phyloP scores from a whole-genome alignment of 139 green algal genomes.

The Edaphochlamys debaryana region DNA sequence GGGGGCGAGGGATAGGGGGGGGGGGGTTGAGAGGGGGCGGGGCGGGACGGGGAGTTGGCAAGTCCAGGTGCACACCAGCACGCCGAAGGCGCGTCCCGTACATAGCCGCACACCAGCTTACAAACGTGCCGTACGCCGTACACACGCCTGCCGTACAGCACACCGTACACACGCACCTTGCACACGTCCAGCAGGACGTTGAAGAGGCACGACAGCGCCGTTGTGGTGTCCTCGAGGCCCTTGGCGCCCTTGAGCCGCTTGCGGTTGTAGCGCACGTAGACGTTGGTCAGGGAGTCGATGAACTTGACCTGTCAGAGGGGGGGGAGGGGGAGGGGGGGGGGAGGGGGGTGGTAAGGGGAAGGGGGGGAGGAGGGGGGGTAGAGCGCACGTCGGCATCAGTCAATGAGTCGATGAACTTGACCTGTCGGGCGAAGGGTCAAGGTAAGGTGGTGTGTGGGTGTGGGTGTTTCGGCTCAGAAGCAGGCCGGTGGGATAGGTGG shows the following conservation, averaged over 20 bases:
- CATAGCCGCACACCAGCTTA: neutral
- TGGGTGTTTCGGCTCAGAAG: no score
- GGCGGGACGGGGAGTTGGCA: no score
- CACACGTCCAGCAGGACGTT: slow-evolving; percentile 90
- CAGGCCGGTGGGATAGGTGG: no score
- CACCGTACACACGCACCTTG: slow-evolving; percentile 68
- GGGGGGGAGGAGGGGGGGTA: slow-evolving; percentile 72
- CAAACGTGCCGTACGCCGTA: no score
- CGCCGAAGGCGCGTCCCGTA: no score
- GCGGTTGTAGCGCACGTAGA: slow-evolving; percentile 99
- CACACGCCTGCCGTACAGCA: no score
- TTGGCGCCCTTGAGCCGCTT: slow-evolving; percentile 89
- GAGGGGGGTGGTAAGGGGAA: no score
- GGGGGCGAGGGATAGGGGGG: no score
- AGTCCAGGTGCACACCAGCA: no score
- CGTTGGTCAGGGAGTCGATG: slow-evolving; percentile 97
- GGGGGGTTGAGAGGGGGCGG: no score
- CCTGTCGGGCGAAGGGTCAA: neutral
- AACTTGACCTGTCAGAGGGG: slow-evolving; percentile 77
- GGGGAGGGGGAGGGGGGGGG: neutral
- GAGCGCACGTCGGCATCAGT: slow-evolving; percentile 99
- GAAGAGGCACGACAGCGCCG: slow-evolving; percentile 82
- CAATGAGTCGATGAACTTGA: slow-evolving; percentile 96
- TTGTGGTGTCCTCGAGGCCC: slow-evolving; percentile 72
- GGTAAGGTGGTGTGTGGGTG: neutral